Percentiles rank a stretch among this genome's conserved stretches.
Evolutionary conservation across 495 filamentous ascomycete genomes (phyloP).

Genomic region (Penicillium egyptiacum): DNA sequence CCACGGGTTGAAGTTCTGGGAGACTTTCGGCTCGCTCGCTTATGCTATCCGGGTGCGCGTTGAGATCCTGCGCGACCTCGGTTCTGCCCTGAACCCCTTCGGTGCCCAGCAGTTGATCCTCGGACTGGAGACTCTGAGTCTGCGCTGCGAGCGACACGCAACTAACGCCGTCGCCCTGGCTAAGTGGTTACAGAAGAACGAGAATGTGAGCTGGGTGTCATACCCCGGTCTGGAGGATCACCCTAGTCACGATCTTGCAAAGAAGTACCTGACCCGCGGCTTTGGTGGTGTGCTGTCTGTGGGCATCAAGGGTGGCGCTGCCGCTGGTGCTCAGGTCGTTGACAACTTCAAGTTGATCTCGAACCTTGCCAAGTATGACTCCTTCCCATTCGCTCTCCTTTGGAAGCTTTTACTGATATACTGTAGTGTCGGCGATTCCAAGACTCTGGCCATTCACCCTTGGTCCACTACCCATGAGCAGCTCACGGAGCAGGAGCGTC

Average conservation of each 20-base stretch:
- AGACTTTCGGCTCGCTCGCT: slow-evolving; percentile 84
- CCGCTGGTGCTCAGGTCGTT: slow-evolving; percentile 80
- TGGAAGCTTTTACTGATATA: slow-evolving; percentile 12
- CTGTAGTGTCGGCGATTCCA: slow-evolving; percentile 63
- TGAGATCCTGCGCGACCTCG: slow-evolving; percentile 87
- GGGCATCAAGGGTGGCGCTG: slow-evolving; percentile 84
- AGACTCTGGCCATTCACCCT: slow-evolving; percentile 94
- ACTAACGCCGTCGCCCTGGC: slow-evolving; percentile 81
- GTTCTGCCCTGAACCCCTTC: slow-evolving; percentile 84
- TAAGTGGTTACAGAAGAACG: slow-evolving; percentile 78
- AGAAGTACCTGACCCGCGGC: slow-evolving; percentile 85
- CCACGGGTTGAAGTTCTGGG: slow-evolving; percentile 96
- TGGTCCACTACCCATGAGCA: slow-evolving; percentile 98
- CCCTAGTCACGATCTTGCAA: slow-evolving; percentile 73
- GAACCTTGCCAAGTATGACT: slow-evolving; percentile 75
- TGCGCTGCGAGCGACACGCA: slow-evolving; percentile 86
- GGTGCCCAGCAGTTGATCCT: slow-evolving; percentile 91
- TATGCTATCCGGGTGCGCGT: slow-evolving; percentile 82
- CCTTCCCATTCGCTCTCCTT: background rate
- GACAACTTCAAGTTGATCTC: slow-evolving; percentile 95
- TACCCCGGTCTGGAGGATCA: slow-evolving; percentile 90
- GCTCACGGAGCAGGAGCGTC: slow-evolving; percentile 77
- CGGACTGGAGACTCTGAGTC: slow-evolving; percentile 85
- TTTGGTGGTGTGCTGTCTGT: slow-evolving; percentile 93
- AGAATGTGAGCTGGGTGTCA: slow-evolving; percentile 88